Percentiles rank a stretch among this genome's conserved stretches.
phyloP scores from a whole-genome alignment of 306 rosid species.

The Amphicarpaea edgeworthii region DNA sequence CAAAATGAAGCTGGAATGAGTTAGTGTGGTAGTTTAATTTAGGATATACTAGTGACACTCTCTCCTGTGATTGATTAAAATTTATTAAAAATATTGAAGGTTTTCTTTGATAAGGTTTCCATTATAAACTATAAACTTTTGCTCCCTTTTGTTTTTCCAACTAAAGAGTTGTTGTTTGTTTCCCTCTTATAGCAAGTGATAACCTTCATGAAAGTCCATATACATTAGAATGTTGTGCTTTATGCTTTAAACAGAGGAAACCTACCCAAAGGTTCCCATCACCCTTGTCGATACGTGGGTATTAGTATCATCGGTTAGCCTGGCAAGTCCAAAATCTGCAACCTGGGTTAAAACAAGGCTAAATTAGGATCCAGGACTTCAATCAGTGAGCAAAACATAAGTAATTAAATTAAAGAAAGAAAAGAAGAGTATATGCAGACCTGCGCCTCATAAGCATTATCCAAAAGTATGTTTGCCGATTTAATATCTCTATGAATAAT shows the following conservation, averaged over 20 bases:
- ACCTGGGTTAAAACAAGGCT: conserved; percentile 64
- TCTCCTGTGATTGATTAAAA: no score
- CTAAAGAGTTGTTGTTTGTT: neutral
- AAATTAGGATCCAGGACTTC: conserved; percentile 41
- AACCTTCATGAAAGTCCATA: conserved; percentile 14
- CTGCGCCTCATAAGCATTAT: conserved; percentile 81
- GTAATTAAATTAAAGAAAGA: neutral
- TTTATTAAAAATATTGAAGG: conserved; percentile 10
- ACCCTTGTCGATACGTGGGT: conserved; percentile 96
- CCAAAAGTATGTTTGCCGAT: conserved; percentile 90
- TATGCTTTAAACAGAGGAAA: conserved; percentile 27
- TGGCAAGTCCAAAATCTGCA: conserved; percentile 97
- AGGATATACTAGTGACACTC: no score
- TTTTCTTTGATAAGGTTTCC: neutral
- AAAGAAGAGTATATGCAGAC: conserved; percentile 39
- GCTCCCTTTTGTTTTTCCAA: neutral
- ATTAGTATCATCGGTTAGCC: conserved; percentile 67
- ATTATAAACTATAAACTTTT: neutral
- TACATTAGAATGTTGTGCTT: conserved; percentile 7
- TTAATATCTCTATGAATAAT: conserved; percentile 96
- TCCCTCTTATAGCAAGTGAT: neutral
- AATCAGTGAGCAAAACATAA: conserved; percentile 1
- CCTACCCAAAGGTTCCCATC: conserved; percentile 99
- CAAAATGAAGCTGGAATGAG: conserved; percentile 32
- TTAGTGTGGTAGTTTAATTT: conserved; percentile 16